Percentiles rank a stretch among this genome's conserved stretches.
These are phyloP conservation scores for Fusarium agapanthi DNA, from an alignment of 2,329 filamentous ascomycete species.

Conservation along the genomic window DNA sequence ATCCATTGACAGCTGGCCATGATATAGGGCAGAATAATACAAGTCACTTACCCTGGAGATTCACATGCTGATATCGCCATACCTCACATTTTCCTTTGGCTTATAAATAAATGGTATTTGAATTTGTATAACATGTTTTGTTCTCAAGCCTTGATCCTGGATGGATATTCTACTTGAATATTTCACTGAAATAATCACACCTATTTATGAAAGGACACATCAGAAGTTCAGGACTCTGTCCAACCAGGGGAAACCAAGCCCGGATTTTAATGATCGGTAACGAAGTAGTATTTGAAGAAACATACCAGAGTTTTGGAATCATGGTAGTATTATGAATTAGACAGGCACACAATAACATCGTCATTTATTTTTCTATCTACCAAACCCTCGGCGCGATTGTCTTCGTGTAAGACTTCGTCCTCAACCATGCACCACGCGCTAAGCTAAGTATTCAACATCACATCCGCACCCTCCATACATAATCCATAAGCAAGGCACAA, in stretches of 20 bases:
- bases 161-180: background rate
- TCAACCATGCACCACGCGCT: slow-evolving; percentile 33
- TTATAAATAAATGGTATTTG: background rate
- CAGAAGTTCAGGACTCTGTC: background rate
- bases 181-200: background rate
- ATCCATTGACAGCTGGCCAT: slow-evolving; percentile 20
- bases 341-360: slow-evolving; percentile 10
- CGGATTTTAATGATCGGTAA: no score
- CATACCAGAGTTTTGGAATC: background rate
- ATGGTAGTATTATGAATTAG: background rate
- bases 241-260: no score
- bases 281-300: background rate
- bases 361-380: slow-evolving; percentile 43
- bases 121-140: background rate
- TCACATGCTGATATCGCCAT: background rate
- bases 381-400: slow-evolving; percentile 35
- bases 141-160: background rate
- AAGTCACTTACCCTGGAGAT: slow-evolving; percentile 17
- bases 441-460: slow-evolving; percentile 34
- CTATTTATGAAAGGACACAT: background rate
- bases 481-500: slow-evolving; percentile 28
- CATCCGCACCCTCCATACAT: slow-evolving; percentile 14
- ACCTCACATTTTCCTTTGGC: background rate
- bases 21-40: background rate
- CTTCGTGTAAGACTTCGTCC: slow-evolving; percentile 39